phyloP scores from a whole-genome alignment of 768 basidiomycete genomes.

The Pleurotus cornucopiae region DNA sequence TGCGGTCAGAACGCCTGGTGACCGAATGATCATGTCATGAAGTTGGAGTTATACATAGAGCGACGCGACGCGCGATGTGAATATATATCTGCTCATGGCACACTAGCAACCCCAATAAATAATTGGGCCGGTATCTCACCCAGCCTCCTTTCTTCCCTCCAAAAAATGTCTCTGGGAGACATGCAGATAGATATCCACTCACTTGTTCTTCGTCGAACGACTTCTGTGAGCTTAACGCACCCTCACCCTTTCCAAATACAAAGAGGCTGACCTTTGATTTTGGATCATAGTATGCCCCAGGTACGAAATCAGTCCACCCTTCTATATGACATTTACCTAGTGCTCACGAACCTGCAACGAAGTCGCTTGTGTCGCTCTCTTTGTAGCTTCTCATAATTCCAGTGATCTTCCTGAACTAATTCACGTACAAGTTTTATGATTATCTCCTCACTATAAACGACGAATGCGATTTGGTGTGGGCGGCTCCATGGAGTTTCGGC shows the following conservation, averaged over 20 bases:
- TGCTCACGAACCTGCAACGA: not conserved
- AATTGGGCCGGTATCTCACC: too few relatives aligned
- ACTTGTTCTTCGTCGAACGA: not conserved
- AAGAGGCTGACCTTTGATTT: not conserved
- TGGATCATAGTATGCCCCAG: not conserved
- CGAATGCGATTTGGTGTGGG: slow-evolving; percentile 1
- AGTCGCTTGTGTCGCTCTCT: not conserved
- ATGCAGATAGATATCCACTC: not conserved
- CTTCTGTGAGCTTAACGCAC: not conserved
- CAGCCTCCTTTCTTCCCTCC: too few relatives aligned
- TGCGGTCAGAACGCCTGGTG: too few relatives aligned
- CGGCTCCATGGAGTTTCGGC: slow-evolving; percentile 1
- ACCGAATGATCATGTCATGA: too few relatives aligned
- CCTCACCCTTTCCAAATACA: not conserved
- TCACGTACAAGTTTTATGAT: not conserved
- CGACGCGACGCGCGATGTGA: too few relatives aligned
- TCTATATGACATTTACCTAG: too few relatives aligned
- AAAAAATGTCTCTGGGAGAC: not conserved
- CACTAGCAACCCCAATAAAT: too few relatives aligned
- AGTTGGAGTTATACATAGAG: too few relatives aligned
- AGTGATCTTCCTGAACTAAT: not conserved
- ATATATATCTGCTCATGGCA: too few relatives aligned
- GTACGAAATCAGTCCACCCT: not conserved
- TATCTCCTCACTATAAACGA: slow-evolving; percentile 1
- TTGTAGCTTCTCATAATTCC: not conserved